phyloP scores from a whole-genome alignment of 1,284 basidiomycete species.

The Fomitiporia mediterranea region DNA sequence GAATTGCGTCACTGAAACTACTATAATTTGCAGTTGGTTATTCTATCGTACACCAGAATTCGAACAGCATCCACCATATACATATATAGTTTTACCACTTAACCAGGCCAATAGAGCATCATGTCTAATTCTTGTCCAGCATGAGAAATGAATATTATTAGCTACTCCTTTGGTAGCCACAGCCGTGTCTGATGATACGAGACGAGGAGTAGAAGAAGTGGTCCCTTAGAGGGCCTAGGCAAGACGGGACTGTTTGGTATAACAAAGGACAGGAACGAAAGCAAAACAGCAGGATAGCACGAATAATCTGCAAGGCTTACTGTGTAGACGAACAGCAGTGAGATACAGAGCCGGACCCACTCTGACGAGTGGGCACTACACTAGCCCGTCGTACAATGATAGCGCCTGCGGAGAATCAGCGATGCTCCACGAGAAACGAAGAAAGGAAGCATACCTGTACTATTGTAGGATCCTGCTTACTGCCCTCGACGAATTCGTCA shows the following conservation, averaged over 20 bases:
- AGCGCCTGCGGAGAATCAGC: conserved; percentile 33
- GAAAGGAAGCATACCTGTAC: conserved; percentile 66
- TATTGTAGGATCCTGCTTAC: conserved; percentile 96
- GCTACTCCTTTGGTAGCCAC: no score
- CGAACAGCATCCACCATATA: no score
- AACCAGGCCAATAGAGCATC: no score
- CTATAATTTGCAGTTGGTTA: no score
- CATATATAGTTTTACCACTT: no score
- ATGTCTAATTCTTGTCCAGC: no score
- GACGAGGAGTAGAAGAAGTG: background rate
- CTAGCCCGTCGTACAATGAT: conserved; percentile 46
- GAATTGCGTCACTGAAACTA: no score
- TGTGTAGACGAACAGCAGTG: no score
- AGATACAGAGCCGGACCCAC: no score
- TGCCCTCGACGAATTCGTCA: conserved; percentile 95
- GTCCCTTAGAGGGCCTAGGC: background rate
- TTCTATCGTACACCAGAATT: no score
- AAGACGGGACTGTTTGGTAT: conserved; percentile 2
- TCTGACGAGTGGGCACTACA: conserved; percentile 31
- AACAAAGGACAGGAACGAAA: background rate
- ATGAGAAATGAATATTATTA: no score
- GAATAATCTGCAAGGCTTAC: background rate
- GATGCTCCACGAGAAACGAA: background rate
- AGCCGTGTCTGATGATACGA: no score
- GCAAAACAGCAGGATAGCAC: background rate